Percentiles rank a stretch among this genome's conserved stretches.
Evolutionary conservation across 176 grass and related monocot genomes (phyloP).

Genomic region (Alloteropsis semialata): DNA sequence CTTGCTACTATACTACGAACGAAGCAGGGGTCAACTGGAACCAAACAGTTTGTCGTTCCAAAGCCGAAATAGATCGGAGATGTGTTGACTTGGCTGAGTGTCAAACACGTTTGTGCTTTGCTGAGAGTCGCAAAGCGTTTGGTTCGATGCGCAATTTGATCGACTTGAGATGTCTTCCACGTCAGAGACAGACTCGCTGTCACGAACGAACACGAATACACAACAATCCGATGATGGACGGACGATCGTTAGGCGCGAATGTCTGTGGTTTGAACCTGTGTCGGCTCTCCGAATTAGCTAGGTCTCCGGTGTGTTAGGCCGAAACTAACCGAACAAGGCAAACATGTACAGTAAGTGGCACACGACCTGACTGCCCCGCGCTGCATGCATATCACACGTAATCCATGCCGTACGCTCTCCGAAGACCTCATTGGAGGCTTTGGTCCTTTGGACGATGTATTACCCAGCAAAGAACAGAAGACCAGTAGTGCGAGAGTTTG

Average conservation of each 20-base stretch:
- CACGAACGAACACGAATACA: neutral
- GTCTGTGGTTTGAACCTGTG: neutral
- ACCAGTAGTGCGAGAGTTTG: neutral
- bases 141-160: neutral
- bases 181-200: neutral
- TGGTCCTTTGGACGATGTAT: neutral
- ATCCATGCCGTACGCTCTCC: neutral
- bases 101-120: neutral
- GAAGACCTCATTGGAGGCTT: neutral
- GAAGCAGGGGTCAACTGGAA: conserved; percentile 13
- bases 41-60: neutral
- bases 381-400: neutral
- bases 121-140: neutral
- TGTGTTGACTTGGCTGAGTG: neutral
- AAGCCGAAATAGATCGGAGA: neutral
- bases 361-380: neutral
- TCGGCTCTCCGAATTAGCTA: neutral
- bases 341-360: neutral
- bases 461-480: neutral
- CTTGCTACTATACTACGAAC: neutral
- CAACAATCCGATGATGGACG: neutral
- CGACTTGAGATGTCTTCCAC: neutral
- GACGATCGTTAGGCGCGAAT: neutral
- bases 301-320: conserved; percentile 1
- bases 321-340: neutral